Percentiles rank a stretch among this genome's conserved stretches.
These are phyloP conservation scores for Boletus eberwhitei DNA, from an alignment of 768 basidiomycete species.

Conservation along the genomic window DNA sequence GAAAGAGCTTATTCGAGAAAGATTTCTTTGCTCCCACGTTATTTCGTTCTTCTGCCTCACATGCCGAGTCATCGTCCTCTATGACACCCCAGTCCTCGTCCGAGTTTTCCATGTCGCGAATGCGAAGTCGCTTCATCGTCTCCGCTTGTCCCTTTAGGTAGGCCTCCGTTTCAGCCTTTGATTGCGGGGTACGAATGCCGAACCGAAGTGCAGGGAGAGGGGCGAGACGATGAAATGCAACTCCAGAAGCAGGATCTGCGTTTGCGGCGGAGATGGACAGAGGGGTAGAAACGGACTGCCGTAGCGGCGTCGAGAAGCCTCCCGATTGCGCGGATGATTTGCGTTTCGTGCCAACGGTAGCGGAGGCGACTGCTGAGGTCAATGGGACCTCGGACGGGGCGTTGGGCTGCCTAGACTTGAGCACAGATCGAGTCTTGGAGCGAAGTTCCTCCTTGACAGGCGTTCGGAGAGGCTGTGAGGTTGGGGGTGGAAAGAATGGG, in stretches of 20 bases:
- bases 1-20: conserved; percentile 28
- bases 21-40: conserved; percentile 29
- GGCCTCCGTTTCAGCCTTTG: conserved; percentile 36
- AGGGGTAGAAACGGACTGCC: conserved; percentile 42
- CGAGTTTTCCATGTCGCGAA: conserved; percentile 52
- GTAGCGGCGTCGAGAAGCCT: conserved; percentile 56
- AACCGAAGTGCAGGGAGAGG: conserved; percentile 34
- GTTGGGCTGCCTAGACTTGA: conserved; percentile 36
- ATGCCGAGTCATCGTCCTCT: conserved; percentile 49
- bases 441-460: conserved; percentile 54
- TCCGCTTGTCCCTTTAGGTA: conserved; percentile 54
- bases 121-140: conserved; percentile 57
- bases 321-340: conserved; percentile 48
- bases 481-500: conserved; percentile 41
- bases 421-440: conserved; percentile 38
- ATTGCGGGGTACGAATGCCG: conserved; percentile 29
- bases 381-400: conserved; percentile 5
- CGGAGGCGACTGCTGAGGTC: conserved; percentile 21
- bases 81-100: conserved; percentile 43
- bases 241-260: conserved; percentile 32
- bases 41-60: conserved; percentile 45
- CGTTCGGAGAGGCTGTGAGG: conserved; percentile 53
- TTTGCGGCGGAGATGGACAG: conserved; percentile 35
- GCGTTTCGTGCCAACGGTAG: conserved; percentile 59
- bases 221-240: conserved; percentile 35